Base-by-base conservation (phyloP, 2,329 filamentous ascomycete species). In the Penicillium sp. region DNA sequence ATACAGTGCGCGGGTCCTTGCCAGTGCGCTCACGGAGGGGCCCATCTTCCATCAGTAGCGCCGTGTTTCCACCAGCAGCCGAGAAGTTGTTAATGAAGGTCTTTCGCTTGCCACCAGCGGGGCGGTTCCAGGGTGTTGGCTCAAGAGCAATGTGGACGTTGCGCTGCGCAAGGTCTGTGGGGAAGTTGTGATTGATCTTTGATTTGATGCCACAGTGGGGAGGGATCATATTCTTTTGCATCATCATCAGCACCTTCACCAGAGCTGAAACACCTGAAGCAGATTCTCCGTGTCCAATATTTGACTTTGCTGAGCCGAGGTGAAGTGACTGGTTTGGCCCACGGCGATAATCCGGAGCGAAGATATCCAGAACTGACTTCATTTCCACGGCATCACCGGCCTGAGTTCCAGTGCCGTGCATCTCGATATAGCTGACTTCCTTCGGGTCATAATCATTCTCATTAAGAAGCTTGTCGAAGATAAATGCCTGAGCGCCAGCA, bases 351-450 rank as follows among this genome's bases (percentile, higher is more conserved):
- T 81, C 79, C 24, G 85, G 83, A 49, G 86, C 87, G 68, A 89
- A 90, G 22, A 85, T 81, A 53, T 85, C 82, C 24, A 88, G 87
- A 53, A 96, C 90, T 0, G 89, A 92, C 0, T 87, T 82, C 89
- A 94, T 93, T 75, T 97, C 93, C 4, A 88, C 90, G 8, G 88
- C 88, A 72, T 96, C 92, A 63, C 91, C 92, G 35, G 90, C 91
- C 75, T 95, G 91, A 0, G 91, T 96, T 35, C 92, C 92, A 2
- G 92, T 96, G 15, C 91, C 92, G 75, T 96, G 92, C 88, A 95
- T 92, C 78, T 96, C 92, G 9, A 96, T 88, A 71, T 94, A 96
- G 76, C 88, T 88, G 53, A 96, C 85, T 65, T 93, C 90, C 55
- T 88, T 84, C 1, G 91, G 89, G 70, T 93, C 88, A 24, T 95